Evolutionary conservation across 2,329 filamentous ascomycete genomes (phyloP).

Genomic region (Fusarium oligoseptatum): DNA sequence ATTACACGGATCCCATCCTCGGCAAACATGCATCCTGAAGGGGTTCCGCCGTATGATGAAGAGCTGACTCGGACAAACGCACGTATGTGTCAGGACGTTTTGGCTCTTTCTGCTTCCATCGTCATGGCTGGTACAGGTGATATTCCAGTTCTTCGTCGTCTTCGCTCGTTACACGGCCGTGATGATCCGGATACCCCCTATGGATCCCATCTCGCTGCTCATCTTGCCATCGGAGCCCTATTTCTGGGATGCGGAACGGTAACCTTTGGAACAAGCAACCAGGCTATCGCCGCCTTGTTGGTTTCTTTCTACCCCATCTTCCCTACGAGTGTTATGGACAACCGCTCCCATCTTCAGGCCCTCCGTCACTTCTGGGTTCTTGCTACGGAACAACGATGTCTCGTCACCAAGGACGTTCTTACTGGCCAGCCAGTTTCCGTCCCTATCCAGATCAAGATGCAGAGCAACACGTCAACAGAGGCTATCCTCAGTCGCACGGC

Average conservation of each 20-base stretch:
- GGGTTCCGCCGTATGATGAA: constrained; percentile 76
- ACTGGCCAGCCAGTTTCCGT: constrained; percentile 84
- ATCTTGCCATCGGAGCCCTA: constrained; percentile 90
- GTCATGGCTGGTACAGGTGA: constrained; percentile 98
- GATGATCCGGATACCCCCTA: constrained; percentile 88
- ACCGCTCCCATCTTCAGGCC: constrained; percentile 93
- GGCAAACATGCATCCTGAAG: constrained; percentile 46
- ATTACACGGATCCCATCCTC: constrained; percentile 72
- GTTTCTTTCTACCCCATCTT: constrained; percentile 96
- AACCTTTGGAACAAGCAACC: constrained; percentile 89
- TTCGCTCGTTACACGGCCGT: constrained; percentile 89
- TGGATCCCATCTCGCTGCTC: constrained; percentile 91
- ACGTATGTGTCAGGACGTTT: constrained; percentile 89
- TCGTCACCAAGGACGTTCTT: constrained; percentile 88
- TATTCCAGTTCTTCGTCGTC: constrained; percentile 82
- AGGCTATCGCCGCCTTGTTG: constrained; percentile 87
- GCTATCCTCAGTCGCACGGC: constrained; percentile 60
- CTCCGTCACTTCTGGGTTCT: constrained; percentile 98
- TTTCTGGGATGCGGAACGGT: constrained; percentile 94
- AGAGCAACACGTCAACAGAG: constrained; percentile 55
- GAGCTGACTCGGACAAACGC: constrained; percentile 86
- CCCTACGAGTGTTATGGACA: constrained; percentile 90
- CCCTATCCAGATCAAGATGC: constrained; percentile 75
- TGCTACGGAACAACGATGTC: constrained; percentile 88
- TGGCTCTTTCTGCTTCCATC: constrained; percentile 84